Evolutionary conservation across 2,329 filamentous ascomycete species (phyloP), one percentile per base, ranked within the genome.

Genomic region (Colletotrichum brevisporum): DNA sequence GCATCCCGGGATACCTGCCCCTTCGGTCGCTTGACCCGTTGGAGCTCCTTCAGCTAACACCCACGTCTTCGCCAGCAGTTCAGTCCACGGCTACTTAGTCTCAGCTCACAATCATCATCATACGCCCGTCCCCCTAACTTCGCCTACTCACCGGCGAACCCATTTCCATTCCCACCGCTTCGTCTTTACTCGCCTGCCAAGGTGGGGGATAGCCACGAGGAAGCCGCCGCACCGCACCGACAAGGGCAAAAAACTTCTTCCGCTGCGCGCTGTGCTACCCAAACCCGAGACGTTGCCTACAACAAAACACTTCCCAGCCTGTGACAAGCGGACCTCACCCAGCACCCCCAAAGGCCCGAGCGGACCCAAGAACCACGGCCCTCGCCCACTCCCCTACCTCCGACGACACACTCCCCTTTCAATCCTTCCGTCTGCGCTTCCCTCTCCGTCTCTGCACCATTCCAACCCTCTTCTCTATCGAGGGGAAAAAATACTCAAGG

Each of bases 271-370:
- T 51, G 50, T 50, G 51, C 18, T 13, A 60, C 57, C 39, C n/a
- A 52, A 56, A 67, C 47, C 39, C 55, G 56, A 58, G 65, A 70
- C 66, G 61, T 31, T 56, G 53, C 50, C 69, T 51, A 72, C 47
- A 62, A 60, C 68, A 63, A 64, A 71, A 71, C 70, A 58, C 52
- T 41, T 59, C 62, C 60, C 50, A 45, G 69, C 62, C 62, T 72
- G 69, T 70, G 63, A 70, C 71, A 54, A 58, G 69, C 61, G 57
- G 60, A 60, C 51, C 66, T 63, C 56, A 50, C 62, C 54, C 56
- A 67, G 48, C 48, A 60, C 27, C 58, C 54, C 69, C 31, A 36
- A 71, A 57, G 71, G 71, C 66, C 71, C 69, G 71, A 72, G 69
- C 71, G 69, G 61, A 69, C 62, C 66, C 59, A 71, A 45, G 63